Evolutionary conservation across 345 rosid genomes (phyloP), one percentile per base, ranked within the genome.

Genomic region (Mercurialis annua): DNA sequence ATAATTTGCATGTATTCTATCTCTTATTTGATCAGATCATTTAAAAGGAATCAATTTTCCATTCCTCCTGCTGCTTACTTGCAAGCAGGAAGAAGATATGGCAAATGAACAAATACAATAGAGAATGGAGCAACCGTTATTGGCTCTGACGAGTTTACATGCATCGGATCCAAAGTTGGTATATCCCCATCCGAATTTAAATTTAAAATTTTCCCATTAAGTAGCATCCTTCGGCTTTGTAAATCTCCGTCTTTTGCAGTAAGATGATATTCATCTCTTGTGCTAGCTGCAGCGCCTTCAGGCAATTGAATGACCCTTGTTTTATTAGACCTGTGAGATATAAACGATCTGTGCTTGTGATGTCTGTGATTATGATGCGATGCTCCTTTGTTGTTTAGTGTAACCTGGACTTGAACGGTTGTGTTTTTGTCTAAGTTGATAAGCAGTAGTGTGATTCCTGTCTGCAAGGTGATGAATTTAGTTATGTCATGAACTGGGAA

Each of bases 191-290:
- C 38, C 15, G 89, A 75, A 70, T 70, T 78, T 75, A 94, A 85
- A 40, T 72, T 72, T 65, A 94, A 75, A 57, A 48, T 65, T n/a
- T 89, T 79, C 53, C 96, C 95, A 44, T 92, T 94, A 10, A 92
- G 98, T 69, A 86, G 83, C 86, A 94, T 79, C 20, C 70, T 80
- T 79, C 80, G 96, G 84, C 96, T 89, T 33, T 88, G 98, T 73
- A 92, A 63, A 69, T 94, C 59, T 56, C 95, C 90, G 57, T 89
- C 90, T 64, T 90, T 72, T 16, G 92, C 81, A 53, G 84, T 88
- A 56, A 94, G 77, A 79, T 88, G 99, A 65, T 92, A 94, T 78
- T 94, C 97, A 65, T 91, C 92, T 79, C 99, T 84, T 33, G 64
- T 72, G 59, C 51, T 80, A 0, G 30, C 62, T 10, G 24, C 34